phyloP scores from a whole-genome alignment of 2,329 filamentous ascomycete species.

The Exophiala alcalophila region DNA sequence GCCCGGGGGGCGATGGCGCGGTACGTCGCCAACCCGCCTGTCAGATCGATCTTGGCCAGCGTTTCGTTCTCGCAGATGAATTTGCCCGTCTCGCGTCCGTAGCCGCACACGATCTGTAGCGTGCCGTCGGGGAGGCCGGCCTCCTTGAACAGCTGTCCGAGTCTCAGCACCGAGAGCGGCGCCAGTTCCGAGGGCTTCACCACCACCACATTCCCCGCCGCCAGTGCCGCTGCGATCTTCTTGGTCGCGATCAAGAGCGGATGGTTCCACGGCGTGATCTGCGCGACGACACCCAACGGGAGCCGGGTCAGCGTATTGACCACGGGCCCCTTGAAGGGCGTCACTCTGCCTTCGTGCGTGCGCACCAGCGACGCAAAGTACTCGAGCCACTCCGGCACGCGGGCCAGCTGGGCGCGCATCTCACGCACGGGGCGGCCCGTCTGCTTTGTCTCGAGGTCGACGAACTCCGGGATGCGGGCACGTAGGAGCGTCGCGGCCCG shows the following conservation, averaged over 20 bases:
- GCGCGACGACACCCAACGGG: conserved; percentile 41
- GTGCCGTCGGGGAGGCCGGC: conserved; percentile 45
- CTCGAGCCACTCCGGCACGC: conserved; percentile 60
- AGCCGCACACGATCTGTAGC: conserved; percentile 51
- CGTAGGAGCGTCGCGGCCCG: conserved; percentile 56
- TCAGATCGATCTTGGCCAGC: conserved; percentile 31
- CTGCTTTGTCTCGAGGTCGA: conserved; percentile 63
- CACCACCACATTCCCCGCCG: conserved; percentile 40
- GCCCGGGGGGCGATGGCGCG: conserved; percentile 28
- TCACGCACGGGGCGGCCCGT: conserved; percentile 67
- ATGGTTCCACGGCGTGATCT: conserved; percentile 43
- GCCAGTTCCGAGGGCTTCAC: conserved; percentile 43
- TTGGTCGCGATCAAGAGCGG: conserved; percentile 34
- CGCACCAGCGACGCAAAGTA: conserved; percentile 67
- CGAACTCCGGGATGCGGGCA: conserved; percentile 53
- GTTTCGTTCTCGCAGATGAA: conserved; percentile 43
- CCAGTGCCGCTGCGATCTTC: conserved; percentile 33
- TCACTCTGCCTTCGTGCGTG: conserved; percentile 63
- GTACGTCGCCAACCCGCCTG: conserved; percentile 30
- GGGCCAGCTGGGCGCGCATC: conserved; percentile 66
- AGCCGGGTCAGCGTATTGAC: conserved; percentile 38
- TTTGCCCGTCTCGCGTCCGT: conserved; percentile 53
- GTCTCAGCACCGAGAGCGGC: conserved; percentile 41
- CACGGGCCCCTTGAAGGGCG: conserved; percentile 55
- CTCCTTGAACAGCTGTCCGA: conserved; percentile 42